These are phyloP conservation scores for Corylus americana DNA, from an alignment of 306 rosid species.

Conservation along the genomic window DNA sequence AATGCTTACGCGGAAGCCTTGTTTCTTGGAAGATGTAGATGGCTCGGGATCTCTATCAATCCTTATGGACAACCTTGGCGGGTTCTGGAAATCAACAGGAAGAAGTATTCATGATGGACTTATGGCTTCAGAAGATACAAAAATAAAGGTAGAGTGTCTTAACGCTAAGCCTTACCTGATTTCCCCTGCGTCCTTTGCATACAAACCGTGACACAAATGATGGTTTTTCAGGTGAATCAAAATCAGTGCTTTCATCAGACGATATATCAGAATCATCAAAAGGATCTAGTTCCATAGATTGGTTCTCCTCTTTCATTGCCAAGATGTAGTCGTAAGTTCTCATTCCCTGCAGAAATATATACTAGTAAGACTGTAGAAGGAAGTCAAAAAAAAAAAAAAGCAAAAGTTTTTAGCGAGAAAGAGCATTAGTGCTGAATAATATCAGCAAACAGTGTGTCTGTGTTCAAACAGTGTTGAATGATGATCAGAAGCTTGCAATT, in stretches of 20 bases:
- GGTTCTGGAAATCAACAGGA: conserved; percentile 53
- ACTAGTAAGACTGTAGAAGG: not conserved
- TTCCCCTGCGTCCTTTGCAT: conserved; percentile 49
- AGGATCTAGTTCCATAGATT: conserved; percentile 60
- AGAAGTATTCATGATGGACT: not conserved
- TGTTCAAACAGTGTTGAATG: no score
- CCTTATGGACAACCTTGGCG: conserved; percentile 67
- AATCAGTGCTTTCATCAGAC: conserved; percentile 75
- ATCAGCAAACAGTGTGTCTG: not conserved
- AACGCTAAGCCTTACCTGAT: conserved; percentile 44
- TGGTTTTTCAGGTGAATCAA: conserved; percentile 84
- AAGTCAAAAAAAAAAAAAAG: conserved; percentile 20
- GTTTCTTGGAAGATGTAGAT: conserved; percentile 48
- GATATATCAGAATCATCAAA: conserved; percentile 72
- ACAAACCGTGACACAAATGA: conserved; percentile 63
- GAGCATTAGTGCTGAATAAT: not conserved
- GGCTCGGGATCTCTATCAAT: conserved; percentile 69
- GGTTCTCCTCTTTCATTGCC: conserved; percentile 88
- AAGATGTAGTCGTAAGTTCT: conserved; percentile 91
- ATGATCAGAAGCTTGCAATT: not conserved
- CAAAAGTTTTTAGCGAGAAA: not conserved
- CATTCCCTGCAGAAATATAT: conserved; percentile 64
- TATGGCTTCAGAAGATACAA: conserved; percentile 9
- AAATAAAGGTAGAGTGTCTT: conserved; percentile 4
- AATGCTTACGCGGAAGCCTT: conserved; percentile 67